These are phyloP conservation scores for Cladorrhinum sp. DNA, from an alignment of 2,329 filamentous ascomycete species.

Conservation along the genomic window DNA sequence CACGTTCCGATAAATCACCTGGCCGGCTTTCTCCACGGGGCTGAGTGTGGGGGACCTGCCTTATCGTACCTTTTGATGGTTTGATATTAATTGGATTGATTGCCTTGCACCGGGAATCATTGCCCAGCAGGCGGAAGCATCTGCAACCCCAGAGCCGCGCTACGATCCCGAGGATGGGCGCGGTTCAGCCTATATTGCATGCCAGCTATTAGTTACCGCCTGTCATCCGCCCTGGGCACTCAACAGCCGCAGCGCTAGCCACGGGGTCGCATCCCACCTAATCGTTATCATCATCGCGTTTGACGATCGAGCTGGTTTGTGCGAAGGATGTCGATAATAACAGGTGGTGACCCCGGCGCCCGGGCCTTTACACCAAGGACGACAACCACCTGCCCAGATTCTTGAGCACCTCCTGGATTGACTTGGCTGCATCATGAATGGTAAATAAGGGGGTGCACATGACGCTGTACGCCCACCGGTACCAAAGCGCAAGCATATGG, in stretches of 20 bases:
- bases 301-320: neutral
- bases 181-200: slow-evolving; percentile 23
- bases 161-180: slow-evolving; percentile 10
- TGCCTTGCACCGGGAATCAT: slow-evolving; percentile 24
- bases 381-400: neutral
- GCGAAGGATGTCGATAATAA: neutral
- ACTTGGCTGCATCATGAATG: no score
- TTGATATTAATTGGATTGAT: slow-evolving; percentile 29
- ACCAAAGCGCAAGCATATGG: slow-evolving; percentile 7
- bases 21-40: neutral
- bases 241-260: neutral
- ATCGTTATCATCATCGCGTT: no score
- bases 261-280: no score
- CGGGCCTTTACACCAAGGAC: neutral
- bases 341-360: neutral
- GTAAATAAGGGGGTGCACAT: slow-evolving; percentile 2
- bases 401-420: neutral
- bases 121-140: slow-evolving; percentile 11
- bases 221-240: neutral
- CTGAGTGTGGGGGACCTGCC: slow-evolving; percentile 21
- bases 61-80: slow-evolving; percentile 23
- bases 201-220: slow-evolving; percentile 14
- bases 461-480: slow-evolving; percentile 13
- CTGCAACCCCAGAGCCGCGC: slow-evolving; percentile 16
- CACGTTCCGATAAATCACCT: slow-evolving; percentile 17